A percentile compares a stretch with the other conserved stretches of the same genome.
Conservation (phyloP, 2,329 filamentous ascomycete genomes). For the Grosmannia penicillata region DNA sequence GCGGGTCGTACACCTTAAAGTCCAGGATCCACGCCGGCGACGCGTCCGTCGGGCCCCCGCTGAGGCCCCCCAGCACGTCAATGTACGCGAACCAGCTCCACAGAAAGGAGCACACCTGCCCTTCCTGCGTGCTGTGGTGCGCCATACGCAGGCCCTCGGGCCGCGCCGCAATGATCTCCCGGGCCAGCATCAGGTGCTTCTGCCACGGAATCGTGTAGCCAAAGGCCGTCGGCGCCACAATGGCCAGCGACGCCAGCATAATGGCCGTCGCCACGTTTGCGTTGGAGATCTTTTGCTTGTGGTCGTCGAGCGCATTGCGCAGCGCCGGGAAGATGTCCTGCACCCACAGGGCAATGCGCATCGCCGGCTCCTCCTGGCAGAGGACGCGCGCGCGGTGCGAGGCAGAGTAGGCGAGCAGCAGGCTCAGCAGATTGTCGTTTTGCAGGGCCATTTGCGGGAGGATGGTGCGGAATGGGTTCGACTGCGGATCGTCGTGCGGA, state of each 20-base stretch:
- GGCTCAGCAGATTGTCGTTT: slow-evolving; percentile 57
- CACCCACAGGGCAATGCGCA: slow-evolving; percentile 69
- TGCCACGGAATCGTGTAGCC: slow-evolving; percentile 73
- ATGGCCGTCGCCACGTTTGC: slow-evolving; percentile 67
- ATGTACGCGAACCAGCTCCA: slow-evolving; percentile 75
- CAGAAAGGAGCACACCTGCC: slow-evolving; percentile 56
- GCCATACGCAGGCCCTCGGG: slow-evolving; percentile 31
- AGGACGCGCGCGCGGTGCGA: slow-evolving; percentile 65
- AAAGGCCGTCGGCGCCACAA: slow-evolving; percentile 69
- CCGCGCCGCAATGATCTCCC: slow-evolving; percentile 57
- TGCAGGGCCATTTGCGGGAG: slow-evolving; percentile 48
- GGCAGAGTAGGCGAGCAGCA: slow-evolving; percentile 72
- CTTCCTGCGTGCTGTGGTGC: slow-evolving; percentile 28
- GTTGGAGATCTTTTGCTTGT: slow-evolving; percentile 50
- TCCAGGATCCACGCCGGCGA: slow-evolving; percentile 36
- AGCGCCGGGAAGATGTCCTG: slow-evolving; percentile 64
- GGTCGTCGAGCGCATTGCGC: slow-evolving; percentile 48
- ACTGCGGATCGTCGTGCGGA: slow-evolving; percentile 34
- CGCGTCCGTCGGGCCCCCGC: slow-evolving; percentile 37
- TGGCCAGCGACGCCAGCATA: slow-evolving; percentile 72
- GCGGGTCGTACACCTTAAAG: slow-evolving; percentile 32
- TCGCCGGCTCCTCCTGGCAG: slow-evolving; percentile 56
- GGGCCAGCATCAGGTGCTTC: slow-evolving; percentile 59
- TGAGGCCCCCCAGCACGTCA: slow-evolving; percentile 62
- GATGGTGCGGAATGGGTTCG: slow-evolving; percentile 37